A percentile compares a stretch with the other conserved stretches of the same genome.
Evolutionary conservation across 495 filamentous ascomycete genomes (phyloP).

Genomic region (Xylaria telfairii): DNA sequence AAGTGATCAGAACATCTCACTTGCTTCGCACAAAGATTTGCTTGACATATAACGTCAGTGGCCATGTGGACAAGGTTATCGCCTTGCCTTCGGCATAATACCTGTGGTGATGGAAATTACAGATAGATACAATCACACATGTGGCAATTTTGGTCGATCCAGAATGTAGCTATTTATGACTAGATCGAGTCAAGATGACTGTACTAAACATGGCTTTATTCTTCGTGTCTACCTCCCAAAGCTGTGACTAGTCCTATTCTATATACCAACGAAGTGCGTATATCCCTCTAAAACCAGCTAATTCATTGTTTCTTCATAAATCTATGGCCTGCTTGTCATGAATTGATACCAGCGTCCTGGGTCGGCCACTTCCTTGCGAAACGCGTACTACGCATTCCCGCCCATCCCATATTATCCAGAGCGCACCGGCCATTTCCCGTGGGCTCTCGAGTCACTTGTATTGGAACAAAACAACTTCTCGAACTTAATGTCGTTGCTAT

Average conservation of each 20-base stretch:
- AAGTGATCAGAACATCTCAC: slow-evolving; percentile 28
- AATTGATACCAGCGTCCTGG: not conserved
- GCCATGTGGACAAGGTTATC: slow-evolving; percentile 34
- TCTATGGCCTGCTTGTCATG: not conserved
- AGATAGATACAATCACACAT: slow-evolving; percentile 38
- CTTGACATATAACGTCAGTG: slow-evolving; percentile 34
- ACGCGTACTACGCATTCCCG: not conserved
- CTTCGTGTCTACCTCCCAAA: not conserved
- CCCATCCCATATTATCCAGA: not conserved
- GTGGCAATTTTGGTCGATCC: slow-evolving; percentile 40
- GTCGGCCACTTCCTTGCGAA: not conserved
- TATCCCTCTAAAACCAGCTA: not conserved
- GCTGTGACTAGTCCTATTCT: not conserved
- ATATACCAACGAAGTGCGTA: not conserved
- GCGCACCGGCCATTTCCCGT: too few relatives aligned
- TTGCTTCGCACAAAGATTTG: slow-evolving; percentile 37
- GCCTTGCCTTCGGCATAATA: slow-evolving; percentile 39
- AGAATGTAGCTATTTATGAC: slow-evolving; percentile 34
- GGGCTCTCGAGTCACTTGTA: too few relatives aligned
- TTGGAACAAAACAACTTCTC: too few relatives aligned
- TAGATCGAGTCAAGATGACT: slow-evolving; percentile 15
- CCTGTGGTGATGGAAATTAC: slow-evolving; percentile 32
- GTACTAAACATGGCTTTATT: not conserved
- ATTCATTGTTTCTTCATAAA: not conserved
- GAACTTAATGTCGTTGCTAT: too few relatives aligned